phyloP scores from a whole-genome alignment of 2,329 filamentous ascomycete genomes.

The Alternaria sp. region DNA sequence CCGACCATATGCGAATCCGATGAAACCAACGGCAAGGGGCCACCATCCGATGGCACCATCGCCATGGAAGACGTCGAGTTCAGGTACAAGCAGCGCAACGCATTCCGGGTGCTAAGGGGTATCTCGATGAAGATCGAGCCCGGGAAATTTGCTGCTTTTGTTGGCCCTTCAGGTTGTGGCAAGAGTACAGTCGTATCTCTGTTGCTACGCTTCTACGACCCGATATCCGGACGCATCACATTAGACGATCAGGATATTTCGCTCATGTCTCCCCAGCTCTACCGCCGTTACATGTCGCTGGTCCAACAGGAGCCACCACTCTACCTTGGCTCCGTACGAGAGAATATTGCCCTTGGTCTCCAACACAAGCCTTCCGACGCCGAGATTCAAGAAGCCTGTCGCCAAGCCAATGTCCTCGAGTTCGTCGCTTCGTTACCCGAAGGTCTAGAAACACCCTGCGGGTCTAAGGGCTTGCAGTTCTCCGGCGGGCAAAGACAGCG shows the following conservation, averaged over 20 bases:
- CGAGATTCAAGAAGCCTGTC: background rate
- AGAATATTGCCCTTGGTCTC: conserved; percentile 67
- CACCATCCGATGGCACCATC: background rate
- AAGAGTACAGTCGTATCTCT: conserved; percentile 91
- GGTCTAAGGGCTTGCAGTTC: conserved; percentile 62
- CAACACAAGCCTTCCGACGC: background rate
- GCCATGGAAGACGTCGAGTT: conserved; percentile 10
- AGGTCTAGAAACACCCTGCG: conserved; percentile 35
- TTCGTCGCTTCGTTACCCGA: conserved; percentile 40
- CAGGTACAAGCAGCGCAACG: background rate
- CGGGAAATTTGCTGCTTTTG: conserved; percentile 58
- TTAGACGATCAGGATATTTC: conserved; percentile 73
- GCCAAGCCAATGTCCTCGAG: conserved; percentile 36
- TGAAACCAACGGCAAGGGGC: background rate
- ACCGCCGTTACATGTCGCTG: conserved; percentile 79
- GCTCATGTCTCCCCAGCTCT: conserved; percentile 51
- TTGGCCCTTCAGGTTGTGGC: conserved; percentile 88
- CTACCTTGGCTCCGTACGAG: conserved; percentile 85
- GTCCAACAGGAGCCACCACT: conserved; percentile 92
- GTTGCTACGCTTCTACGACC: conserved; percentile 88
- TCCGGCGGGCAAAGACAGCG: conserved; percentile 80
- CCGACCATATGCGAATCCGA: conserved; percentile 40
- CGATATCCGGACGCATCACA: conserved; percentile 73
- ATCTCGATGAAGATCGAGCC: conserved; percentile 54
- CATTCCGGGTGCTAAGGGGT: conserved; percentile 4